phyloP scores from a whole-genome alignment of 129 eudicot genomes.

The Tagetes erecta region DNA sequence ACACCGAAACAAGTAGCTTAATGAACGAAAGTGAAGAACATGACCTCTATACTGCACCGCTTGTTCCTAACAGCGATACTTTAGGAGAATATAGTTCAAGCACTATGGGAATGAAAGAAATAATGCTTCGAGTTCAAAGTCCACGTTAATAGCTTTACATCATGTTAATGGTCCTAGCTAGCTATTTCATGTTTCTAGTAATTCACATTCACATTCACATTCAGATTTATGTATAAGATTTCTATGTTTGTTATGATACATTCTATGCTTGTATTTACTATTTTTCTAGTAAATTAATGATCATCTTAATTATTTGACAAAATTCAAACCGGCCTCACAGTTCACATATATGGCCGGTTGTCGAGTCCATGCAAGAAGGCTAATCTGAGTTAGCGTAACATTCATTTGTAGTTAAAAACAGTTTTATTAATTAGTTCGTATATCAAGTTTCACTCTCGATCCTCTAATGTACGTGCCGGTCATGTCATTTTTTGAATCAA shows the following conservation, averaged over 20 bases:
- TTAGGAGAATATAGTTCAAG: constrained; percentile 8
- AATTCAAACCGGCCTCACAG: background rate
- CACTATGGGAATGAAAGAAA: background rate
- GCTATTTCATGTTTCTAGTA: too few species aligned
- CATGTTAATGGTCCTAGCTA: too few species aligned
- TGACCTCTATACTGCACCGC: background rate
- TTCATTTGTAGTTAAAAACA: too few species aligned
- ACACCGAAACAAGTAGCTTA: background rate
- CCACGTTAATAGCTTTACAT: background rate
- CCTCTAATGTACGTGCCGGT: too few species aligned
- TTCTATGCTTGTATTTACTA: background rate
- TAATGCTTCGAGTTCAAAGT: background rate
- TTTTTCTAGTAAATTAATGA: background rate
- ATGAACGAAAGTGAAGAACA: constrained; percentile 4
- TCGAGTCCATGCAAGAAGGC: background rate
- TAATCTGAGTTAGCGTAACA: background rate
- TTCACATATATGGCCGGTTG: background rate
- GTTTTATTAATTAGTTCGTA: too few species aligned
- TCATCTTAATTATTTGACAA: background rate
- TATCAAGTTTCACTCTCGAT: too few species aligned
- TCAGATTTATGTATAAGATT: background rate
- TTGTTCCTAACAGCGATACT: background rate
- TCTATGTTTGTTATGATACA: background rate
- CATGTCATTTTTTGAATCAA: too few species aligned
- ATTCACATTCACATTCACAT: too few species aligned